A percentile compares a stretch with the other conserved stretches of the same genome.
Evolutionary conservation across 306 rosid genomes (phyloP).

Genomic region (Quercus bicolor): DNA sequence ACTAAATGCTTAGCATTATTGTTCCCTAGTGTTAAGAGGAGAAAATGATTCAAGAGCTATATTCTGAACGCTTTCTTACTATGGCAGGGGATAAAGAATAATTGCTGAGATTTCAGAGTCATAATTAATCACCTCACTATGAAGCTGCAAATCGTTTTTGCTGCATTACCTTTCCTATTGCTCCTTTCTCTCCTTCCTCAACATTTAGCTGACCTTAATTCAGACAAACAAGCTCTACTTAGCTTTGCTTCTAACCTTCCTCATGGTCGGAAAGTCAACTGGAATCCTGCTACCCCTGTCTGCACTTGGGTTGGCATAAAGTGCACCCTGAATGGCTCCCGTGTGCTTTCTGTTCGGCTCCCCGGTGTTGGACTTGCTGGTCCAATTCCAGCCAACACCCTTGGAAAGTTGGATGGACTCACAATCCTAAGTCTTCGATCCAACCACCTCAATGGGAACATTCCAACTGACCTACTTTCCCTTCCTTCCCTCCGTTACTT

Average conservation of each 20-base stretch:
- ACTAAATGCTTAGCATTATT: conserved; percentile 9
- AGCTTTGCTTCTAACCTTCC: conserved; percentile 60
- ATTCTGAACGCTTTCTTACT: conserved; percentile 18
- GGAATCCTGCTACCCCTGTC: conserved; percentile 54
- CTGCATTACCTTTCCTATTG: conserved; percentile 28
- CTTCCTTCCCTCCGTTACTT: conserved; percentile 59
- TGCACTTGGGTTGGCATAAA: conserved; percentile 83
- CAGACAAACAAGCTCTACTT: conserved; percentile 83
- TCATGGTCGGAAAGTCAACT: conserved; percentile 63
- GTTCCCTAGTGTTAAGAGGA: background rate
- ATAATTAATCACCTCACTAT: conserved; percentile 28
- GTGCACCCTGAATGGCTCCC: conserved; percentile 44
- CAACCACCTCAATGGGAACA: conserved; percentile 56
- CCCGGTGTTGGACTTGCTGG: conserved; percentile 71
- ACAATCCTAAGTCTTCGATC: conserved; percentile 69
- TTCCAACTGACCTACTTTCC: conserved; percentile 65
- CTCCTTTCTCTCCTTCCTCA: conserved; percentile 28
- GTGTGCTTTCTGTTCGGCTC: conserved; percentile 58
- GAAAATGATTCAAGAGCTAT: conserved; percentile 7
- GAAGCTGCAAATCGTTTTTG: conserved; percentile 37
- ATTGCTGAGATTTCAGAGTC: conserved; percentile 23
- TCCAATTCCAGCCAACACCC: conserved; percentile 58
- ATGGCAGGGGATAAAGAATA: conserved; percentile 47
- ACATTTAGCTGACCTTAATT: conserved; percentile 48
- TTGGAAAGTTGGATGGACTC: conserved; percentile 62